Percentiles rank a stretch among this genome's conserved stretches.
Evolutionary conservation across 1,139 yeast genomes (phyloP).

Genomic region (Pichia sp.): DNA sequence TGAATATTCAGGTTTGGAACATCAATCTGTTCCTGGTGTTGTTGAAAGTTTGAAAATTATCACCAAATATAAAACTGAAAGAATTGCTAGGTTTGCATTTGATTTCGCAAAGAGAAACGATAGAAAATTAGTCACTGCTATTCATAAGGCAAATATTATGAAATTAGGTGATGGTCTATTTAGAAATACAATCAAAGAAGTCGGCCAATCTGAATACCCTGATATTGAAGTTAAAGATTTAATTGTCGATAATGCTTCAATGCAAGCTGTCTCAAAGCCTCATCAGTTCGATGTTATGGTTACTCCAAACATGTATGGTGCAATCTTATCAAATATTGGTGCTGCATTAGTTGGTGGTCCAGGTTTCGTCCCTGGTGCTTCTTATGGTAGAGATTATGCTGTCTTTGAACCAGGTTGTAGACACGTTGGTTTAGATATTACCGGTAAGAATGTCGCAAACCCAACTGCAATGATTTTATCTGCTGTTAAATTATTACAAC

Average conservation of each 20-base stretch:
- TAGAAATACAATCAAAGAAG: constrained; percentile 87
- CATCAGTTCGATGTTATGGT: constrained; percentile 97
- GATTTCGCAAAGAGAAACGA: constrained; percentile 91
- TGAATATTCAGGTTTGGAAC: constrained; percentile 98
- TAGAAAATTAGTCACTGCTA: constrained; percentile 90
- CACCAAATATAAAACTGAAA: constrained; percentile 91
- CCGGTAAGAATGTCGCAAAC: constrained; percentile 92
- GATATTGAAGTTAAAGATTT: constrained; percentile 79
- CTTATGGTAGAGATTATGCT: constrained; percentile 96
- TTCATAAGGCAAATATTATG: constrained; percentile 99
- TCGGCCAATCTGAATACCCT: constrained; percentile 81
- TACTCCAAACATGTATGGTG: constrained; percentile 97
- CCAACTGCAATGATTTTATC: constrained; percentile 97
- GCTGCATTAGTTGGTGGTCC: constrained; percentile 99
- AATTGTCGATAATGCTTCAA: constrained; percentile 97
- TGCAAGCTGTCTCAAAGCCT: constrained; percentile 98
- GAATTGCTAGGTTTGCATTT: constrained; percentile 95
- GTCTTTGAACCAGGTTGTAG: constrained; percentile 99
- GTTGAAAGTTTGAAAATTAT: constrained; percentile 94
- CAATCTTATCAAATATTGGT: constrained; percentile 94
- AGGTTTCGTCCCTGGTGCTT: constrained; percentile 97
- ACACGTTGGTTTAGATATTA: constrained; percentile 95
- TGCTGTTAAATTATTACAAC: constrained; percentile 87
- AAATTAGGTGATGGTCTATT: constrained; percentile 97
- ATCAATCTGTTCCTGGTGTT: constrained; percentile 95